Evolutionary conservation across 352 stramenopile genomes (phyloP).

Genomic region (Hyaloperonospora brassicae): DNA sequence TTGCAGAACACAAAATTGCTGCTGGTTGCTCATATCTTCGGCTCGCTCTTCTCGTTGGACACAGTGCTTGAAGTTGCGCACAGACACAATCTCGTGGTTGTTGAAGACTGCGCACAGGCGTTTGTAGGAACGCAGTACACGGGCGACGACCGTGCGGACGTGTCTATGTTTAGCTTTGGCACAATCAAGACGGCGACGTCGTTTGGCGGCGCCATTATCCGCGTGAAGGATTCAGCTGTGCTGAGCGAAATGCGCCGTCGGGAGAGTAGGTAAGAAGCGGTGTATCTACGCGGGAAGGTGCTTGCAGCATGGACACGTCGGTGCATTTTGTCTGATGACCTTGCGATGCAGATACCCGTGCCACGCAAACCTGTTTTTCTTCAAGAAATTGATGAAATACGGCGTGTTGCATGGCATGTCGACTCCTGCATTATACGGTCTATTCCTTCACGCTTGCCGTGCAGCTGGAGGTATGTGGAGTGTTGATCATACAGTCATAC

Average conservation of each 20-base stretch:
- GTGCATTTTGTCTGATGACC: background rate
- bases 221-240: slow-evolving; percentile 46
- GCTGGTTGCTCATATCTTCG: slow-evolving; percentile 79
- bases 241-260: slow-evolving; percentile 60
- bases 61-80: slow-evolving; percentile 41
- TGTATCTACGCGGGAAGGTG: background rate
- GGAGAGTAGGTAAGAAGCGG: slow-evolving; percentile 36
- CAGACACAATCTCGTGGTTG: slow-evolving; percentile 44
- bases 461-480: slow-evolving; percentile 40
- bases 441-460: slow-evolving; percentile 62
- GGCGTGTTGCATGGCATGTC: slow-evolving; percentile 58
- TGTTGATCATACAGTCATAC: background rate
- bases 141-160: slow-evolving; percentile 49
- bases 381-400: slow-evolving; percentile 75
- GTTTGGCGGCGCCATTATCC: slow-evolving; percentile 62
- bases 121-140: slow-evolving; percentile 61
- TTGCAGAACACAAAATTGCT: slow-evolving; percentile 52
- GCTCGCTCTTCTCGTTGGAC: slow-evolving; percentile 52
- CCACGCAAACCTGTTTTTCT: slow-evolving; percentile 65
- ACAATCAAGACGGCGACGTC: slow-evolving; percentile 83
- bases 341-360: slow-evolving; percentile 35
- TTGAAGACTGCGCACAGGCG: slow-evolving; percentile 78
- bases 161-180: slow-evolving; percentile 85
- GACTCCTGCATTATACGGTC: slow-evolving; percentile 58
- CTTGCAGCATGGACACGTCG: background rate